Evolutionary conservation across 805 yeast genomes (phyloP), one percentile per base, ranked within the genome.

Genomic region (Kazachstania taianensis): DNA sequence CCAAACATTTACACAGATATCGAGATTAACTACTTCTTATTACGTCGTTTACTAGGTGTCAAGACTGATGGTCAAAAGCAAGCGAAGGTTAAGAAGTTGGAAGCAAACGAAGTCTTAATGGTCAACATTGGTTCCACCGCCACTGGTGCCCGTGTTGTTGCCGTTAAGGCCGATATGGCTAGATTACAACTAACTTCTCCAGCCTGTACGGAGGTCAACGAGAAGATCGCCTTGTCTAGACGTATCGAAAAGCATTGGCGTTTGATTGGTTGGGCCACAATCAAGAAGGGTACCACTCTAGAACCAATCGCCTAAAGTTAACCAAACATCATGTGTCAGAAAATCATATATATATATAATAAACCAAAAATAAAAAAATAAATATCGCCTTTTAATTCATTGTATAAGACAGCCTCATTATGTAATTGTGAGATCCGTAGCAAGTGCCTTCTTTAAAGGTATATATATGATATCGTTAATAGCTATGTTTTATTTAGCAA

Each of bases 221-320:
- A 92, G 70, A 89, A 92, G 80, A 89, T 92, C 63, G 99, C 99
- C 27, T 70, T 92, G 57, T 86, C 96, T 30, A 83, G 99, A 74
- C 87, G 98, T 75, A 92, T 92, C 53, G 99, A 92, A 62, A 89
- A 89, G 76, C 99, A 92, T 65, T 92, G 96, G 95, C 92, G 99
- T 74, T 73, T 92, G 62, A 92, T 92, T 67, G 99, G 99, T 54
- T 92, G 99, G 99, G 99, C 98, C 52, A 86, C 95, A 35, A 89
- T 87, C 61, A 82, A 82, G 67, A 85, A 83, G 66, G 96, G 96
- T 66, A 80, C 87, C 42, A 79, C 87, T 39, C 72, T 82, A 59
- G 94, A 82, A 57, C 92, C 92, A 50, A 66, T 77, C 36, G 59
- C 59, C 44, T 55, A 55, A n/a, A n/a, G n/a, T n/a, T n/a, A n/a